phyloP scores from a whole-genome alignment of 257 asterid species.

The Euphrasia confusa region DNA sequence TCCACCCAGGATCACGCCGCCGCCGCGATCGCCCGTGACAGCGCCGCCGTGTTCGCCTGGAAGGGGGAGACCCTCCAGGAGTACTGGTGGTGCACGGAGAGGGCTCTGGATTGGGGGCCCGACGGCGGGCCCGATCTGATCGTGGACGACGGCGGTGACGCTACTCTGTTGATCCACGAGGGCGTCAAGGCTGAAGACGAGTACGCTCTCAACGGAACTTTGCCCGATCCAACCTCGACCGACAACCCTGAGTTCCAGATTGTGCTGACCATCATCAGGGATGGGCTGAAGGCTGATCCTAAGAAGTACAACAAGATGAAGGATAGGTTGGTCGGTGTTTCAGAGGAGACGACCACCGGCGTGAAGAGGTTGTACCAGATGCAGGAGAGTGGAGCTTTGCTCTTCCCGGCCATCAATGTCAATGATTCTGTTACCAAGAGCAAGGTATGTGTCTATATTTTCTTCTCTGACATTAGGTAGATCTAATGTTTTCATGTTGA shows the following conservation, averaged over 20 bases:
- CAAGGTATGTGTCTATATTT: not conserved
- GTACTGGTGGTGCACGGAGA: slow-evolving; percentile 9
- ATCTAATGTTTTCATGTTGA: not conserved
- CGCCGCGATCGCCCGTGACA: not conserved
- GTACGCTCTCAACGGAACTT: not conserved
- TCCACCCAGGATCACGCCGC: slow-evolving; percentile 5
- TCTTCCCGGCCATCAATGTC: not conserved
- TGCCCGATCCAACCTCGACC: not conserved
- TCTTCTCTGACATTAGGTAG: not conserved
- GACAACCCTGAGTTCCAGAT: slow-evolving; percentile 1
- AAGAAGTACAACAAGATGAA: not conserved
- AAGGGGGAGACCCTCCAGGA: slow-evolving; percentile 2
- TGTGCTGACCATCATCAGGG: not conserved
- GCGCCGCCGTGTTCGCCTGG: slow-evolving; percentile 7
- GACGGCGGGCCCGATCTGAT: slow-evolving; percentile 1
- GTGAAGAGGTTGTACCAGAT: slow-evolving; percentile 6
- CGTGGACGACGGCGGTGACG: slow-evolving; percentile 4
- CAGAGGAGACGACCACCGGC: slow-evolving; percentile 1
- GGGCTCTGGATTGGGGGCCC: not conserved
- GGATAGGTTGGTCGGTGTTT: slow-evolving; percentile 7
- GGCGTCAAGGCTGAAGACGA: not conserved
- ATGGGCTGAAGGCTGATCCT: not conserved
- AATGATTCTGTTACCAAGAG: slow-evolving; percentile 4
- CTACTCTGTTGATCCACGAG: slow-evolving; percentile 1
- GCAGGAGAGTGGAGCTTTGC: not conserved